These are phyloP conservation scores for Aureobasidium vineae DNA, from an alignment of 2,329 filamentous ascomycete genomes.

Conservation along the genomic window DNA sequence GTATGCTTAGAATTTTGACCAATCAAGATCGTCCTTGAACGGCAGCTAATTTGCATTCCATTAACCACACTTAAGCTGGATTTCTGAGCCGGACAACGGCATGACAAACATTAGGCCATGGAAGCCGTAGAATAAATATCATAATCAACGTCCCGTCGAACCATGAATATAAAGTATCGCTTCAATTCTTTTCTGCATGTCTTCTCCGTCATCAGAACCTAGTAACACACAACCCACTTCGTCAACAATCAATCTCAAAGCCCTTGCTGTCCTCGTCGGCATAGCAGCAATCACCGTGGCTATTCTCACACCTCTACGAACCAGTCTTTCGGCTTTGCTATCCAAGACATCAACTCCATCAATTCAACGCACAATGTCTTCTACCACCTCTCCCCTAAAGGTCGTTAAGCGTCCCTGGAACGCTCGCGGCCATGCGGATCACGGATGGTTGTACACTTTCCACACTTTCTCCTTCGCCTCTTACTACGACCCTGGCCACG, in stretches of 20 bases:
- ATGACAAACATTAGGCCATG: constrained; percentile 17
- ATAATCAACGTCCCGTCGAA: background rate
- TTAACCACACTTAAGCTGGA: constrained; percentile 5
- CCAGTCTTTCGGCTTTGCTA: constrained; percentile 39
- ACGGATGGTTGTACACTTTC: constrained; percentile 85
- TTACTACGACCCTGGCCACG: constrained; percentile 66
- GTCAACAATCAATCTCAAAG: constrained; percentile 31
- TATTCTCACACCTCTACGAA: constrained; percentile 44
- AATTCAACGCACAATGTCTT: constrained; percentile 29
- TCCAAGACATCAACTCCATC: constrained; percentile 32
- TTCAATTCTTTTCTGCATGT: constrained; percentile 26
- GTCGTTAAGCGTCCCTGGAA: constrained; percentile 72
- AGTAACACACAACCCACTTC: constrained; percentile 18
- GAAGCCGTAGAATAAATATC: constrained; percentile 14
- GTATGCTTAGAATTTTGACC: background rate
- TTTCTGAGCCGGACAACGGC: constrained; percentile 1
- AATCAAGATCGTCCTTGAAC: background rate
- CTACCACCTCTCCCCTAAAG: constrained; percentile 44
- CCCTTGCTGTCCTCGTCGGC: constrained; percentile 35
- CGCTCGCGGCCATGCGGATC: constrained; percentile 71
- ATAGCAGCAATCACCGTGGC: constrained; percentile 49
- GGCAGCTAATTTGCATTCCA: background rate
- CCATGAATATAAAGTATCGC: background rate
- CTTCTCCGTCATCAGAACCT: constrained; percentile 27
- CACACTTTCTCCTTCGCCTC: constrained; percentile 81